Percentiles rank a stretch among this genome's conserved stretches.
Evolutionary conservation across 1,284 basidiomycete species (phyloP).

Genomic region (Puccinia polysora): DNA sequence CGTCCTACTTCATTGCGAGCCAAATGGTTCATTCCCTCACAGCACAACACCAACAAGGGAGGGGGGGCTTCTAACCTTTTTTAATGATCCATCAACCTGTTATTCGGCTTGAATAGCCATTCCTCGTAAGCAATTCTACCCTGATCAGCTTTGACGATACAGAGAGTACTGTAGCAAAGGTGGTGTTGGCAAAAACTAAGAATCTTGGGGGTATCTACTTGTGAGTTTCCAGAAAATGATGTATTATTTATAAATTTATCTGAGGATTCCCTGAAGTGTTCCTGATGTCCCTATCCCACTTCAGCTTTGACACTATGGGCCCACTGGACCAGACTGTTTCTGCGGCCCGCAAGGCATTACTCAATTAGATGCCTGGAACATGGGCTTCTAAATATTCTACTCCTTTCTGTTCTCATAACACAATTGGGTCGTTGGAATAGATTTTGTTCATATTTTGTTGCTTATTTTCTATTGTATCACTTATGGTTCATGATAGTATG

Average conservation of each 20-base stretch:
- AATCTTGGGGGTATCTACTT: constrained; percentile 27
- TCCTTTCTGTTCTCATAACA: no score
- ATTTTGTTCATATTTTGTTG: no score
- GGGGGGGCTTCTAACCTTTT: not conserved
- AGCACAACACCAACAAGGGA: not conserved
- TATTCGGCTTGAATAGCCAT: constrained; percentile 12
- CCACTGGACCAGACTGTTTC: constrained; percentile 4
- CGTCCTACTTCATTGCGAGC: not conserved
- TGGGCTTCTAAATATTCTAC: no score
- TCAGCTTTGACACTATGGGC: constrained; percentile 23
- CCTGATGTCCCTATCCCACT: not conserved
- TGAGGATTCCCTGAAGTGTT: not conserved
- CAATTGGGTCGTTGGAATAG: no score
- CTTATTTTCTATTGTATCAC: no score
- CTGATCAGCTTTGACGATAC: constrained; percentile 31
- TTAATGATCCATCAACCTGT: not conserved
- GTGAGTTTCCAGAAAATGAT: not conserved
- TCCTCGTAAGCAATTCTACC: constrained; percentile 31
- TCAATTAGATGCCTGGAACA: no score
- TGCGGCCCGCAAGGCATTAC: constrained; percentile 10
- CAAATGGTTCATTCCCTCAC: not conserved
- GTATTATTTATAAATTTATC: not conserved
- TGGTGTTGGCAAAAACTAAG: constrained; percentile 6
- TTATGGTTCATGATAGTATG: no score
- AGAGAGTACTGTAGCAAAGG: constrained; percentile 30